Evolutionary conservation across 2,329 filamentous ascomycete genomes (phyloP), one percentile per base, ranked within the genome.

Genomic region (Emmonsiellopsis sp.): DNA sequence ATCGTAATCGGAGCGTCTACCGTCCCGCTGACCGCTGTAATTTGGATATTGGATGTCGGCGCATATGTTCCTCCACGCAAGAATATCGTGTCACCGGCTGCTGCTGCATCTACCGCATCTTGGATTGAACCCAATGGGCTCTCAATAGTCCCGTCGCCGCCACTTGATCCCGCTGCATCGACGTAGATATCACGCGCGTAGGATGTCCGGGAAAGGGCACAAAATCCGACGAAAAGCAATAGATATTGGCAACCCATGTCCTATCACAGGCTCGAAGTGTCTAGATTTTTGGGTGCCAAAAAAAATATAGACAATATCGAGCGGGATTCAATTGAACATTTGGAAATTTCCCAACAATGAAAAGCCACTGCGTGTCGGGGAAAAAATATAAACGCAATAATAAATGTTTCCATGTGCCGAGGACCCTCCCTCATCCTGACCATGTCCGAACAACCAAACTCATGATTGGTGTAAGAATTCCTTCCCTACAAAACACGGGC

Each of bases 51-150:
- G 37, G 67, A 69, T 0, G 71, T 71, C 0, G 70, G 72, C 42
- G 66, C 62, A 63, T 77, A 77, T 2, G 71, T 76, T 13, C 73
- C 73, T 6, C 62, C 71, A 6, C 71, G 71, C 3, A 77, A 64
- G 44, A 71, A 70, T 39, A 77, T 74, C 6, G 65, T 72, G 53
- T 76, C 74, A 5, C 75, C 75, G 32, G 75, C 71, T 6, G 64
- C 67, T 11, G 75, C 75, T 27, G 65, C 69, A 57, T 76, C 61
- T 4, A 78, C 69, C 0, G 74, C 75, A 2, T 65, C 63, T 60
- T 77, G 75, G 21, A 78, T 77, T 1, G 74, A 76, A 8, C 68
- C 70, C 37, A 70, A 71, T 1, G 75, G 75, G 1, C 69, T 60
- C 5, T 62, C 62, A 11, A 72, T 63, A 0, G 68, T 69, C 9